phyloP scores from a whole-genome alignment of 441 rosid species.

The Eutrema salsugineum region DNA sequence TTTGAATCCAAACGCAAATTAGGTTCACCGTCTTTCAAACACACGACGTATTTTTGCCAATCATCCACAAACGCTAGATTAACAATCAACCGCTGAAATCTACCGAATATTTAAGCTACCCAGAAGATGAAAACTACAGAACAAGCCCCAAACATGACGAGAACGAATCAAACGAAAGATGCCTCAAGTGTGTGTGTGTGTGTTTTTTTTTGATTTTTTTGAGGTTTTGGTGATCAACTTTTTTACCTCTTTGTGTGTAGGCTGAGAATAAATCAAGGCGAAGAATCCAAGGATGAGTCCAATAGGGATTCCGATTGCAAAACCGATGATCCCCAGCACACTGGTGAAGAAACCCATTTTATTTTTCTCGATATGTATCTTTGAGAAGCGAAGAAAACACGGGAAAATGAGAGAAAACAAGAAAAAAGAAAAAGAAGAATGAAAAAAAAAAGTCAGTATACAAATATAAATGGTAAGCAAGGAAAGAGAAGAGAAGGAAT shows the following conservation, averaged over 20 bases:
- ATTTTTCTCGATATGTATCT: background rate
- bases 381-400: background rate
- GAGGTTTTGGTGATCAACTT: background rate
- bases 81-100: background rate
- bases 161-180: background rate
- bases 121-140: conserved; percentile 12
- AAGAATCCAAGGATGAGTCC: conserved; percentile 66
- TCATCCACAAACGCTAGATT: background rate
- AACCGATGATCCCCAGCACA: conserved; percentile 40
- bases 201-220: no score
- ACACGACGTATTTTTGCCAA: background rate
- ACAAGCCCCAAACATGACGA: background rate
- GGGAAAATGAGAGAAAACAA: background rate
- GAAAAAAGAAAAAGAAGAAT: background rate
- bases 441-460: background rate
- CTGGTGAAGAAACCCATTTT: conserved; percentile 31
- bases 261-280: conserved; percentile 60
- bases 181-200: background rate
- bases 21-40: no score
- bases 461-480: conserved; percentile 6
- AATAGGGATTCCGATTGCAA: conserved; percentile 40
- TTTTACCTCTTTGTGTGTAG: conserved; percentile 48
- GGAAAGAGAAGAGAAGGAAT: background rate
- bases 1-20: no score
- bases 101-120: background rate